Conservation (phyloP, 176 grass and related monocot species). For the Musa troglodytarum region DNA sequence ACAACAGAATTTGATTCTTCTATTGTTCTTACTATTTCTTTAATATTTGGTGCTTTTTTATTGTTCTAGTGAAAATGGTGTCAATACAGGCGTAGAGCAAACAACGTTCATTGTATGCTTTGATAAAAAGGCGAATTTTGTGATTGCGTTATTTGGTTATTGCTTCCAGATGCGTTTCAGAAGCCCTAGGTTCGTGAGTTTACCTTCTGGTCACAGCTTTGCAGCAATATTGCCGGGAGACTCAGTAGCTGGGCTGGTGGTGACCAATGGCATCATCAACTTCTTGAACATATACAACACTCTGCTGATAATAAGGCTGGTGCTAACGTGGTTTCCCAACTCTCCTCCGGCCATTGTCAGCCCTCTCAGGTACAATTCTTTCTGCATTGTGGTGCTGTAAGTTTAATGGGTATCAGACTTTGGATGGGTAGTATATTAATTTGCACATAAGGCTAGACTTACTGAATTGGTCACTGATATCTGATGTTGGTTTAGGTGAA, state of each 20-base stretch:
- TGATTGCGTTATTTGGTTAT: background rate
- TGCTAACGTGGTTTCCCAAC: constrained; percentile 98
- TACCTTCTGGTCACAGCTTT: constrained; percentile 41
- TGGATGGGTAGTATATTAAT: background rate
- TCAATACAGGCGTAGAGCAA: background rate
- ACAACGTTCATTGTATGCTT: background rate
- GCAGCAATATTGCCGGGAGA: constrained; percentile 68
- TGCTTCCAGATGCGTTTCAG: constrained; percentile 25
- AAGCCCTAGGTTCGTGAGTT: constrained; percentile 16
- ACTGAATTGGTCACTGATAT: background rate
- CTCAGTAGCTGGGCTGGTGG: constrained; percentile 74
- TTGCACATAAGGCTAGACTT: background rate
- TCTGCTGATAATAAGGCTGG: constrained; percentile 70
- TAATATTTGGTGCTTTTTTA: background rate
- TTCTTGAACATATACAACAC: constrained; percentile 98
- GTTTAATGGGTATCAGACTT: background rate
- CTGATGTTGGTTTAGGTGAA: background rate
- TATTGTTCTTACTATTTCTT: background rate
- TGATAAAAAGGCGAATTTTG: too few species aligned
- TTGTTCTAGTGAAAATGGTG: background rate
- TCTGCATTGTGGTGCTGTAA: background rate
- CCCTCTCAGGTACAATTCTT: constrained; percentile 59
- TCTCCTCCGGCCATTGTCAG: constrained; percentile 78
- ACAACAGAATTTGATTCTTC: background rate
- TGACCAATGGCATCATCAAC: constrained; percentile 77